Percentiles rank a stretch among this genome's conserved stretches.
Conservation (phyloP, 176 grass and related monocot species). For the Thalia dealbata region DNA sequence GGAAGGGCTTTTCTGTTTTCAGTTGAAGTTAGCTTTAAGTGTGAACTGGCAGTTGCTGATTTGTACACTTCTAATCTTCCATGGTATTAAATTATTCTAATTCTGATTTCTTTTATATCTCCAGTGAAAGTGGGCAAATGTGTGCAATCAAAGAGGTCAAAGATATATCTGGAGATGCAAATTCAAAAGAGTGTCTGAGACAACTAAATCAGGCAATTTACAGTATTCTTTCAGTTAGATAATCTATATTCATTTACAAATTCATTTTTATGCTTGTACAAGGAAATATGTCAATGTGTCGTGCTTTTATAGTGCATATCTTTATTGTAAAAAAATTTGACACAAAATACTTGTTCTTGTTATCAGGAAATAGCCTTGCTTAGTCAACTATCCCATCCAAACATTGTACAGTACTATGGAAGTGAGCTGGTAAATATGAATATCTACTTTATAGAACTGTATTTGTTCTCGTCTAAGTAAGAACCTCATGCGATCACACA, state of each 20-base stretch:
- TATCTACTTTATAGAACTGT: constrained; percentile 3
- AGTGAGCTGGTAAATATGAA: constrained; percentile 62
- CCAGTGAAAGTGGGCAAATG: constrained; percentile 81
- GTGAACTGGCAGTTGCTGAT: neutral
- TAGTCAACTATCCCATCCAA: constrained; percentile 67
- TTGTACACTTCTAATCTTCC: neutral
- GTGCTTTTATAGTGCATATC: neutral
- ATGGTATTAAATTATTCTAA: neutral
- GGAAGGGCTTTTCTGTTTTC: neutral
- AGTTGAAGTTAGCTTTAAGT: neutral
- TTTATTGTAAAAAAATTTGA: constrained; percentile 12
- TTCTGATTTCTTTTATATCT: constrained; percentile 18
- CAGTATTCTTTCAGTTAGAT: constrained; percentile 13
- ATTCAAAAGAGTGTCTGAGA: constrained; percentile 85
- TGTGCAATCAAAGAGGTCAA: constrained; percentile 98
- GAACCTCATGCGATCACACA: neutral
- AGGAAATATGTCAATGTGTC: no score
- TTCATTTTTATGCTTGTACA: neutral
- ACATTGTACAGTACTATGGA: constrained; percentile 88
- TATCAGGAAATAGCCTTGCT: constrained; percentile 90
- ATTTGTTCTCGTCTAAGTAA: neutral
- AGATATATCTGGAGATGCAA: constrained; percentile 81
- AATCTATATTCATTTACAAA: neutral
- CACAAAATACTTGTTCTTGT: constrained; percentile 1
- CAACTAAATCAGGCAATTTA: constrained; percentile 79